These are phyloP conservation scores for Fraxinus floribunda DNA, from an alignment of 305 asterid genomes.

Conservation along the genomic window DNA sequence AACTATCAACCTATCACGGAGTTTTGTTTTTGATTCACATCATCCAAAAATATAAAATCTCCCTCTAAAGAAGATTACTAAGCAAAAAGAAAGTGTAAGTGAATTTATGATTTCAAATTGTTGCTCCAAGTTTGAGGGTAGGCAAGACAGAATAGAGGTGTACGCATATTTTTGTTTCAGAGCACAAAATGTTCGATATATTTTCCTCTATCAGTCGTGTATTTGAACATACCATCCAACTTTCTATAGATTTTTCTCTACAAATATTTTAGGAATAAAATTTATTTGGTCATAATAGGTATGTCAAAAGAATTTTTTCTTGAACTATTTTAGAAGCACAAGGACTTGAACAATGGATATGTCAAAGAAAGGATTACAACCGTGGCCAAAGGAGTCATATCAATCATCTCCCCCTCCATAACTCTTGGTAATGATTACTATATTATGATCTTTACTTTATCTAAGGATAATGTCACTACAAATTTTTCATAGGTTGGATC, in stretches of 20 bases:
- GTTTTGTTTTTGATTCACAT: neutral
- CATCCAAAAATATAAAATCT: neutral
- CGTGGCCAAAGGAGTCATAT: neutral
- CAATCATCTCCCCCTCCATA: neutral
- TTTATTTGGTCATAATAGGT: neutral
- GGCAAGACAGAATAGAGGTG: neutral
- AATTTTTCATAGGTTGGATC: neutral
- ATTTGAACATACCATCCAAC: neutral
- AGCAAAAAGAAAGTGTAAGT: neutral
- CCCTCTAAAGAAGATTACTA: neutral
- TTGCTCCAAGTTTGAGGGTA: neutral
- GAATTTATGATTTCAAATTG: neutral
- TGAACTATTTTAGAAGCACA: neutral
- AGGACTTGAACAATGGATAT: neutral
- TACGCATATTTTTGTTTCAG: neutral
- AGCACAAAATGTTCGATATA: neutral
- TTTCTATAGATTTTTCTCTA: neutral
- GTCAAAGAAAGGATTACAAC: neutral
- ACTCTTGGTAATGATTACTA: neutral
- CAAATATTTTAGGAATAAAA: neutral
- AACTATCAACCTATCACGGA: neutral
- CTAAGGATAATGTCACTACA: neutral
- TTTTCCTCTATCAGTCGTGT: neutral
- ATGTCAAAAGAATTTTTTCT: neutral
- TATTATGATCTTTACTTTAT: neutral